Conservation (phyloP, 1,139 yeast species). For the Taphrina wiesneri region DNA sequence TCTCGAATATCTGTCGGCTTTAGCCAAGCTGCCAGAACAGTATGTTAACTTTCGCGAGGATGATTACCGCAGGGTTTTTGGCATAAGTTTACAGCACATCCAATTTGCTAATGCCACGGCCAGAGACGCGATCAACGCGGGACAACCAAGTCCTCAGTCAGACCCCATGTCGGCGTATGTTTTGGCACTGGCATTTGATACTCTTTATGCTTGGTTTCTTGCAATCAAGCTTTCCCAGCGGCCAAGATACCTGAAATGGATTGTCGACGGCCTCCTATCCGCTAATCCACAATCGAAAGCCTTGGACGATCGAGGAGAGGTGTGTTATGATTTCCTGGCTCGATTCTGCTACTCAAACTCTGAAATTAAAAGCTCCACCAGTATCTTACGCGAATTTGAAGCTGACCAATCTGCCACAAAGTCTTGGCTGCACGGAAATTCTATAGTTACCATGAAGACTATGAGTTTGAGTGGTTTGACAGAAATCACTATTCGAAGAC, state of each 20-base stretch:
- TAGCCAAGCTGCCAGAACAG: constrained; percentile 66
- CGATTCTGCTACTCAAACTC: constrained; percentile 68
- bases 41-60: constrained; percentile 73
- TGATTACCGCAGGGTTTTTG: constrained; percentile 78
- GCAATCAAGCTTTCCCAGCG: constrained; percentile 63
- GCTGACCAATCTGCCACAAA: constrained; percentile 45
- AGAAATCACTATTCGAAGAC: constrained; percentile 58
- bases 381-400: constrained; percentile 42
- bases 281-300: constrained; percentile 49
- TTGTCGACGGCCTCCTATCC: constrained; percentile 59
- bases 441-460: constrained; percentile 61
- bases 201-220: constrained; percentile 72
- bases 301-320: constrained; percentile 59
- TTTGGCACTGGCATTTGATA: constrained; percentile 63
- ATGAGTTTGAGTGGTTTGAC: constrained; percentile 57
- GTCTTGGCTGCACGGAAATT: constrained; percentile 65
- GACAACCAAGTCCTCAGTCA: constrained; percentile 47
- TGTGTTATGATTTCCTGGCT: constrained; percentile 66
- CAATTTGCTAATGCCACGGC: constrained; percentile 63
- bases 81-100: constrained; percentile 76
- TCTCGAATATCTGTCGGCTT: constrained; percentile 67
- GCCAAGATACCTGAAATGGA: constrained; percentile 60
- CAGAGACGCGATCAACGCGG: constrained; percentile 45
- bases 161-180: constrained; percentile 59
- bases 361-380: constrained; percentile 46